A percentile compares a stretch with the other conserved stretches of the same genome.
These are phyloP conservation scores for Trametes elegans DNA, from an alignment of 768 basidiomycete species.

Conservation along the genomic window DNA sequence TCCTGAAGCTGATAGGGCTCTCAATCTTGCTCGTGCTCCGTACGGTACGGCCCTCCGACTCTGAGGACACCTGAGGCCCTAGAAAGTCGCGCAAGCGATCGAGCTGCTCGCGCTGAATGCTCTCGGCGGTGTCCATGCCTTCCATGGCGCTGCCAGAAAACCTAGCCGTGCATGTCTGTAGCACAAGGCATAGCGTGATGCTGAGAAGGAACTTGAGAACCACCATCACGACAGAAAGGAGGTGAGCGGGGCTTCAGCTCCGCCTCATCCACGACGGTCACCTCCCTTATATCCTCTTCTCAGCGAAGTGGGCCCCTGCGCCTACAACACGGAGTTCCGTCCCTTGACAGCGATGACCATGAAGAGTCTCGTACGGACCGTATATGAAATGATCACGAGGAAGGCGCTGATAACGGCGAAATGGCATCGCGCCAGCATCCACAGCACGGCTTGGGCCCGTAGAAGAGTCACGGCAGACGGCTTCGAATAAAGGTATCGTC, in stretches of 20 bases:
- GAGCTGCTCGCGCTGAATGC: constrained; percentile 28
- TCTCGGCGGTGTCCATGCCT: constrained; percentile 26
- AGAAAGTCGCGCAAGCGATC: constrained; percentile 28
- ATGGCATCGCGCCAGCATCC: neutral
- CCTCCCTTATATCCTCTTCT: too few species aligned
- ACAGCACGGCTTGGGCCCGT: neutral
- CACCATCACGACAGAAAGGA: neutral
- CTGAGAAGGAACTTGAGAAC: constrained; percentile 1
- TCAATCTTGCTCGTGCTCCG: constrained; percentile 11
- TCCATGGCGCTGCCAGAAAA: constrained; percentile 26
- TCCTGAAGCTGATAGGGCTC: constrained; percentile 24
- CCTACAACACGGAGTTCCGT: constrained; percentile 3
- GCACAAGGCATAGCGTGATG: constrained; percentile 5
- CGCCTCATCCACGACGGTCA: too few species aligned
- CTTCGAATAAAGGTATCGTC: neutral
- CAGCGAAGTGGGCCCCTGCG: too few species aligned
- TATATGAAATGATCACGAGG: neutral
- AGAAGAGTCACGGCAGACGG: neutral
- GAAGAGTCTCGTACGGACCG: neutral
- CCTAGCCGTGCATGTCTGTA: constrained; percentile 7
- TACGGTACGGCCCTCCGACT: neutral
- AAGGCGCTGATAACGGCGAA: constrained; percentile 10
- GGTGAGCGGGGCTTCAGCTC: neutral
- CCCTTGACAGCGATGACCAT: neutral
- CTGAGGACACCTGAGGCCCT: constrained; percentile 16